Conservation (phyloP, 176 grass and related monocot genomes). For the Paspalum vaginatum region DNA sequence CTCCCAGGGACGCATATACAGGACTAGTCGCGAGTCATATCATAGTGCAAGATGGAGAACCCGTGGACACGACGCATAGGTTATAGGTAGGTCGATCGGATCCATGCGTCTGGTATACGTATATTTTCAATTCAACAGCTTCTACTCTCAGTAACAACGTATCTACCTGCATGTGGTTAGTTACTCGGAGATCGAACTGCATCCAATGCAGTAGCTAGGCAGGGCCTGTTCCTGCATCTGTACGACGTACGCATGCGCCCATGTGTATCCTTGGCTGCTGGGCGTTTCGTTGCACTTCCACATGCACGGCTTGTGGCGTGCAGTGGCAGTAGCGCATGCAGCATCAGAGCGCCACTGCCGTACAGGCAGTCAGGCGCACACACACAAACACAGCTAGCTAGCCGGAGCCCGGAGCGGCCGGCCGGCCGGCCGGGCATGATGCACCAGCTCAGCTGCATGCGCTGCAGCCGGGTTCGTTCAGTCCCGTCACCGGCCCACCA, state of each 20-base stretch:
- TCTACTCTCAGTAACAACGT: slow-evolving; percentile 13
- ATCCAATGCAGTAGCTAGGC: neutral
- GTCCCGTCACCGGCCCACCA: slow-evolving; percentile 28
- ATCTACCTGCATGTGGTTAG: neutral
- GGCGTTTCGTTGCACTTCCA: neutral
- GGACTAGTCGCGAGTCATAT: neutral
- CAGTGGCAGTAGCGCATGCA: too few species aligned
- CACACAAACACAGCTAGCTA: neutral
- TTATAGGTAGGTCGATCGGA: too few species aligned
- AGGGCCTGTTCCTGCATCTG: slow-evolving; percentile 14
- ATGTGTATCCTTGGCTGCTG: neutral
- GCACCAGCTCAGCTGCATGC: neutral
- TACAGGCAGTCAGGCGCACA: too few species aligned
- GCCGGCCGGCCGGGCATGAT: neutral
- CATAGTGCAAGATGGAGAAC: neutral
- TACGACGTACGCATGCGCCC: neutral
- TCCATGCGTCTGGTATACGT: too few species aligned
- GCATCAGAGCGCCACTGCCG: too few species aligned
- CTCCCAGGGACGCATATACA: slow-evolving; percentile 32
- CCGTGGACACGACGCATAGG: too few species aligned
- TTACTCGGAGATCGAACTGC: neutral
- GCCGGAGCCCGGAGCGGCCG: neutral
- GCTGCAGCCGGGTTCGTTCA: neutral
- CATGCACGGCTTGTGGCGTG: too few species aligned
- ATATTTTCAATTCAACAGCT: neutral